Conservation (phyloP, 345 rosid genomes). For the Acer saccharum region DNA sequence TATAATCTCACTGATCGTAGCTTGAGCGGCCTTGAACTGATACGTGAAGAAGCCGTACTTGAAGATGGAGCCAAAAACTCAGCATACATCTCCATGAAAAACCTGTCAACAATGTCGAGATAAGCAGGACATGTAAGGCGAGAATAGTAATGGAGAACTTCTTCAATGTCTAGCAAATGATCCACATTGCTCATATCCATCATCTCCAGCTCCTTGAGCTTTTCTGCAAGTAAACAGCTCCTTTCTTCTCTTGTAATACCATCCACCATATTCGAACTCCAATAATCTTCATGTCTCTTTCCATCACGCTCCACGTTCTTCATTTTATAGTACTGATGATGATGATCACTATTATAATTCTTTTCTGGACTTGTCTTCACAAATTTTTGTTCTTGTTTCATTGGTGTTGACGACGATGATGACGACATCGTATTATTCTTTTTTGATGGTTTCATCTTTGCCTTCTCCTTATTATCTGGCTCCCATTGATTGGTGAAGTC, state of each 20-base stretch:
- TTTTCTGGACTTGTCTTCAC: slow-evolving; percentile 19
- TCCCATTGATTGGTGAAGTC: slow-evolving; percentile 45
- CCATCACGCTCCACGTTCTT: not conserved
- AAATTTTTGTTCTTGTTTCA: slow-evolving; percentile 23
- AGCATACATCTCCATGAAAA: slow-evolving; percentile 66
- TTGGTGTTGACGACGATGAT: slow-evolving; percentile 14
- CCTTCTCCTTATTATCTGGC: slow-evolving; percentile 1
- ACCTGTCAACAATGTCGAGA: slow-evolving; percentile 66
- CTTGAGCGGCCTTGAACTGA: slow-evolving; percentile 22
- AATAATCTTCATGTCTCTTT: slow-evolving; percentile 18
- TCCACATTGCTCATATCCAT: slow-evolving; percentile 59
- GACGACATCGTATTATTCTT: slow-evolving; percentile 12
- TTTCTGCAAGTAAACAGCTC: slow-evolving; percentile 43
- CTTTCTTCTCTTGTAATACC: slow-evolving; percentile 25
- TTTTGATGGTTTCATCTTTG: slow-evolving; percentile 16
- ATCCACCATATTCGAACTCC: slow-evolving; percentile 14
- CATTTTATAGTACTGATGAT: not conserved
- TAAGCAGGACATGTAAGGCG: slow-evolving; percentile 72
- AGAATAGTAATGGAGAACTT: slow-evolving; percentile 77
- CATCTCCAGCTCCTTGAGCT: slow-evolving; percentile 71
- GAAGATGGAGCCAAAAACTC: slow-evolving; percentile 39
- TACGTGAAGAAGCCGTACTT: slow-evolving; percentile 15
- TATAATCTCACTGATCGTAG: slow-evolving; percentile 12
- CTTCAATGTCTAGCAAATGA: slow-evolving; percentile 68
- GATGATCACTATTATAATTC: slow-evolving; percentile 27